Percentiles rank a stretch among this genome's conserved stretches.
Conservation (phyloP, 345 rosid genomes). For the Zanthoxylum bungeanum region DNA sequence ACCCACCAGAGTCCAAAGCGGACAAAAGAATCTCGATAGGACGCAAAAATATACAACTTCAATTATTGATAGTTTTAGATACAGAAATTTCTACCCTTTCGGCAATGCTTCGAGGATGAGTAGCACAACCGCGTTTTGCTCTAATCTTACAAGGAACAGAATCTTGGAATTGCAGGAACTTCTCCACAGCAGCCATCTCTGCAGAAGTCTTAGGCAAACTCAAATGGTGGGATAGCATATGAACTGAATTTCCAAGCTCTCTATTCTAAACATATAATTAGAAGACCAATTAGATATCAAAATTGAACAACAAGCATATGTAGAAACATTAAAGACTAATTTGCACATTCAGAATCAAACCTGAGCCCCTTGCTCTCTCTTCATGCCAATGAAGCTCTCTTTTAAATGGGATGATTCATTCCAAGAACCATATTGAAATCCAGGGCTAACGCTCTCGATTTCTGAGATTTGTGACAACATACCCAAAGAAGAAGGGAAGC, state of each 20-base stretch:
- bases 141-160: constrained; percentile 91
- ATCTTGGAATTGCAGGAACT: constrained; percentile 69
- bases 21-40: no score
- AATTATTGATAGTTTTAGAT: no score
- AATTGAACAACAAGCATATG: neutral
- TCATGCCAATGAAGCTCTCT: constrained; percentile 41
- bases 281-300: constrained; percentile 12
- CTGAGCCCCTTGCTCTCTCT: constrained; percentile 63
- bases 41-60: no score
- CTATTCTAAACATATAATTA: constrained; percentile 33
- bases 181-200: constrained; percentile 66
- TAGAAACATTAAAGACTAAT: neutral
- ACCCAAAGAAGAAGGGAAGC: constrained; percentile 66
- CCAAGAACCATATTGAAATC: constrained; percentile 56
- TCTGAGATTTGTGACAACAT: constrained; percentile 74
- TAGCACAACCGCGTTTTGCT: constrained; percentile 99
- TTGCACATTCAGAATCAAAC: constrained; percentile 15
- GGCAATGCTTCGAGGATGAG: constrained; percentile 99
- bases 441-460: constrained; percentile 36
- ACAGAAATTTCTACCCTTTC: constrained; percentile 59
- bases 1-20: no score
- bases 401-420: constrained; percentile 46
- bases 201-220: constrained; percentile 55
- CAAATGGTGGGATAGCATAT: constrained; percentile 41
- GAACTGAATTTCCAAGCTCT: constrained; percentile 34